phyloP scores from a whole-genome alignment of 1,284 basidiomycete genomes.

The Sparassis latifolia region DNA sequence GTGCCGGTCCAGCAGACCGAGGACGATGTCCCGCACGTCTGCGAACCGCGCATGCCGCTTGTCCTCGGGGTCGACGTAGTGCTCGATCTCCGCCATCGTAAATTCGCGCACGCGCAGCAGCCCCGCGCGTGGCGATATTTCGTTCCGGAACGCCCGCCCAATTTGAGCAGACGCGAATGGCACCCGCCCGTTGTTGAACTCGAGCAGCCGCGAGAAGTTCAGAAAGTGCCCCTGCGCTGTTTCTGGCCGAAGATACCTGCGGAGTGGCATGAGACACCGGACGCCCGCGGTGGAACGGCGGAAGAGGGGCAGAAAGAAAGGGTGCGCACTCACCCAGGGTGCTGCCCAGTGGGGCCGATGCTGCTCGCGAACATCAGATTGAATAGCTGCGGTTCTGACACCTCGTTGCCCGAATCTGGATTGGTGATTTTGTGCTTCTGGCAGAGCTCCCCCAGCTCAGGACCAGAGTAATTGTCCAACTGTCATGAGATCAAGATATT shows the following conservation, averaged over 20 bases:
- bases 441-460: slow-evolving; percentile 86
- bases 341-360: slow-evolving; percentile 96
- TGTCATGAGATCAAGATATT: slow-evolving; percentile 25
- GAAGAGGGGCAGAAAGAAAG: background rate
- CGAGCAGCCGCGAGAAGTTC: slow-evolving; percentile 95
- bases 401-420: slow-evolving; percentile 90
- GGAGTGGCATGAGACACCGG: background rate
- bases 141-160: slow-evolving; percentile 95
- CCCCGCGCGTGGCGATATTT: slow-evolving; percentile 95
- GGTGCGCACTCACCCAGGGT: slow-evolving; percentile 68
- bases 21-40: slow-evolving; percentile 72
- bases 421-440: slow-evolving; percentile 80
- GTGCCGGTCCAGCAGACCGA: slow-evolving; percentile 79
- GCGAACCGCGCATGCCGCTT: slow-evolving; percentile 85
- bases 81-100: slow-evolving; percentile 99
- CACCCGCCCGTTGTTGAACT: slow-evolving; percentile 95
- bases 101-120: slow-evolving; percentile 97
- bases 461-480: slow-evolving; percentile 95
- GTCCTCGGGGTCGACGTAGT: slow-evolving; percentile 94
- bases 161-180: slow-evolving; percentile 98
- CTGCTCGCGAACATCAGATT: slow-evolving; percentile 98
- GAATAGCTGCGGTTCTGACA: slow-evolving; percentile 91
- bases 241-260: slow-evolving; percentile 91
- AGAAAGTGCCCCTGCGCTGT: slow-evolving; percentile 99
- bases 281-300: background rate